Conservation (phyloP, 495 filamentous ascomycete species). For the Aspergillus egyptiacus region DNA sequence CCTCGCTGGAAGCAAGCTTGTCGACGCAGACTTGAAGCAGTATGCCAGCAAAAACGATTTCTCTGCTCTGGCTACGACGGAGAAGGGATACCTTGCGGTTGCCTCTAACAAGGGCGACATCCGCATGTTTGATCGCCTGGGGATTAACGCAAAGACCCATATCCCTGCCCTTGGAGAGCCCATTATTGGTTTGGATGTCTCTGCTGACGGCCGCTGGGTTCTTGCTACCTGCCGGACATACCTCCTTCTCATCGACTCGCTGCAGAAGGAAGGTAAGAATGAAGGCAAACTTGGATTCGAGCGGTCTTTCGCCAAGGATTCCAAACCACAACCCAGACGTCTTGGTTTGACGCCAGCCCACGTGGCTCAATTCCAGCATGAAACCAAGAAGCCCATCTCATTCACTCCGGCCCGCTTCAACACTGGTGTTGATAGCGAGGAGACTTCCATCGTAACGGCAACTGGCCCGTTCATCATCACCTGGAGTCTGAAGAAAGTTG, state of each 20-base stretch:
- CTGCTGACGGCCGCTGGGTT: constrained; percentile 91
- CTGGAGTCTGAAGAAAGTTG: constrained; percentile 87
- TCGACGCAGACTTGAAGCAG: constrained; percentile 87
- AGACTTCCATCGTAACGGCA: constrained; percentile 93
- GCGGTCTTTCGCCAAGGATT: constrained; percentile 83
- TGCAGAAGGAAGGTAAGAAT: constrained; percentile 91
- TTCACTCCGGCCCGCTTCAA: constrained; percentile 96
- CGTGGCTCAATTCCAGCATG: constrained; percentile 93
- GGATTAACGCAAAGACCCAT: constrained; percentile 95
- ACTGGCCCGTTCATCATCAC: constrained; percentile 96
- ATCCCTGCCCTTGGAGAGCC: constrained; percentile 93
- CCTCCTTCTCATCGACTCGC: constrained; percentile 82
- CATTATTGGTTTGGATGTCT: constrained; percentile 91
- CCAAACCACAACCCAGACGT: constrained; percentile 88
- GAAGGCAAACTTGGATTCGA: constrained; percentile 97
- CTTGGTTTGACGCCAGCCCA: constrained; percentile 81
- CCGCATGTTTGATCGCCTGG: constrained; percentile 89
- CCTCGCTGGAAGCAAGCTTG: constrained; percentile 82
- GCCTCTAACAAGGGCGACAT: constrained; percentile 97
- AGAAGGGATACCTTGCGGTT: constrained; percentile 93
- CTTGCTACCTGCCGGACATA: constrained; percentile 94
- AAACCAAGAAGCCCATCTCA: constrained; percentile 75
- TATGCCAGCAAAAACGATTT: constrained; percentile 96
- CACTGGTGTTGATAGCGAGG: constrained; percentile 69
- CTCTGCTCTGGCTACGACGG: constrained; percentile 86